Base-by-base conservation (phyloP, 148 eudicot species). In the Rhododendron ovatum region DNA sequence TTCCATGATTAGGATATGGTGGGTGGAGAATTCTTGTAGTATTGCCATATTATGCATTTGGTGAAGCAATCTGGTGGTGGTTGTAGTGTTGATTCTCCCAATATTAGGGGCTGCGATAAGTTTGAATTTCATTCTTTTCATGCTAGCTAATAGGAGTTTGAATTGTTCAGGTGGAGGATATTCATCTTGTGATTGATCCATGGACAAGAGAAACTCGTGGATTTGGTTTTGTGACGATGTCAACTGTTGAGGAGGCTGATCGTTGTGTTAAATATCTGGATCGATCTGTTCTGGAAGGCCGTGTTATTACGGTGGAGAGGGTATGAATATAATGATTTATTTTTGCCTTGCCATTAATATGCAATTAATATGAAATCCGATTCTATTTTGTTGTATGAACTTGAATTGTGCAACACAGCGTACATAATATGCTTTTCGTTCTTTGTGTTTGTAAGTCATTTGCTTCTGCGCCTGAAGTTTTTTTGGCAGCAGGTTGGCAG, bases 291-390 rank as follows among this genome's bases (percentile, higher is more conserved):
- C 94, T 97, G 88, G 98, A 95, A 69, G 94, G 99, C 28, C 93
- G 99, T 85, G 99, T 97, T n/a, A 97, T 97, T 78, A 92, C 92
- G 13, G 98, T 97, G 73, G 99, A 97, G 92, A 97, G 95, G 99
- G 99, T 97, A 71, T 26, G 33, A 65, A 13, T 71, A 95, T 65
- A 86, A 0, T 22, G 13, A 77, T 59, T 6, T 48, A 63, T 13
- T 14, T 26, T 12, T 22, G 3, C 1, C 5, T 39, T 2, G 15
- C 30, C 53, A 24, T 2, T 57, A 51, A 51, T 51, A 11, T 11
- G 17, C 1, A 55, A 55, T 55, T 55, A 55, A 55, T 17, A 55
- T 17, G 61, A 55, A 86, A 35, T 53, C 17, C 78, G 45, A 57
- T 18, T 63, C 13, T 5, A 74, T 65, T 4, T 1, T 65, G 89